A percentile compares a stretch with the other conserved stretches of the same genome.
Evolutionary conservation across 148 eudicot genomes (phyloP).

Genomic region (Rhododendron williamsianum): DNA sequence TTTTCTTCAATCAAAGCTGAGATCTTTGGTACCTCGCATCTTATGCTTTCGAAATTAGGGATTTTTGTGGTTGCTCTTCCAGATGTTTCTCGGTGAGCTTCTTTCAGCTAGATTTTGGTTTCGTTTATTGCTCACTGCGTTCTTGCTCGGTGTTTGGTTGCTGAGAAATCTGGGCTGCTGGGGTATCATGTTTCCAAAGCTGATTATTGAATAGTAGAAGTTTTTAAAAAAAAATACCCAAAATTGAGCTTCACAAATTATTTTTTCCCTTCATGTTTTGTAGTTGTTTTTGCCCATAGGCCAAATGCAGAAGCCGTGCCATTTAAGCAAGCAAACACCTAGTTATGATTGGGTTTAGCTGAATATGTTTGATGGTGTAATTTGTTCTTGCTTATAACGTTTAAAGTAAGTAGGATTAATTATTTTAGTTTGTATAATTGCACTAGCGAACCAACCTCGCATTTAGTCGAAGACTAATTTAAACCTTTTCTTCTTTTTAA

Average conservation of each 20-base stretch:
- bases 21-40: not conserved
- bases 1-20: not conserved
- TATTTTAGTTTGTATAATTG: not conserved
- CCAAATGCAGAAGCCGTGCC: not conserved
- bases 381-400: not conserved
- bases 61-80: not conserved
- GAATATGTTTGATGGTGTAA: not conserved
- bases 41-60: not conserved
- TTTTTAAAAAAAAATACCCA: not conserved
- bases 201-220: not conserved
- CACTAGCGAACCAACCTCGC: not conserved
- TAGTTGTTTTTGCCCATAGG: not conserved
- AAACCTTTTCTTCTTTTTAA: not conserved
- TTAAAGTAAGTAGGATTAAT: not conserved
- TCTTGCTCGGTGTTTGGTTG: constrained; percentile 3
- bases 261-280: not conserved
- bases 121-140: not conserved
- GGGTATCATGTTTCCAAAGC: not conserved
- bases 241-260: not conserved
- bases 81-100: constrained; percentile 1
- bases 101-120: not conserved
- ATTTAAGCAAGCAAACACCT: not conserved
- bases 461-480: not conserved
- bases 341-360: not conserved
- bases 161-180: not conserved